Evolutionary conservation across 306 rosid species (phyloP), one percentile per base, ranked within the genome.

Genomic region (Lablab purpureus): DNA sequence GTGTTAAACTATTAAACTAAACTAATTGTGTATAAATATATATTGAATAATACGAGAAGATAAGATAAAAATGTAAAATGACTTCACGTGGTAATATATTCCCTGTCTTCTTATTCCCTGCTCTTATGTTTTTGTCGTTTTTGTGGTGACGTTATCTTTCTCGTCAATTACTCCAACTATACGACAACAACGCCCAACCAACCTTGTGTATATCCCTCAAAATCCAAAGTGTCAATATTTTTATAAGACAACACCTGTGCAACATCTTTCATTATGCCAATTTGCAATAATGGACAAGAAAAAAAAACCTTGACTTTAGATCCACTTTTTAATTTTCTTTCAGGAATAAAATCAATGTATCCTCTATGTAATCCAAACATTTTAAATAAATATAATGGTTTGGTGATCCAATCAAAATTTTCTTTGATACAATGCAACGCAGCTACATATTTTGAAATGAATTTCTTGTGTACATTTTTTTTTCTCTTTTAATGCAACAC

Each of bases 221-320:
- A 55, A 78, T 68, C 50, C 17, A 47, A 41, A 7, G 0, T 67
- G 36, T 4, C 4, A 9, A 13, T 76, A 46, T 62, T 66, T 64
- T 49, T 10, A 10, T 3, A 76, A 49, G 21, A 64, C 14, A 23
- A 12, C 74, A 65, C 4, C 2, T 49, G 40, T 14, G 21, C 15
- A 76, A 41, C 21, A 52, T 25, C 55, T 37, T 54, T 51, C 0
- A 40, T 67, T 54, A 17, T 54, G 47, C 17, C 68, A 77, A 67
- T 11, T 52, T 64, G 50, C 68, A 52, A 52, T 51, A 19, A 22
- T 11, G 5, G 32, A 56, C 6, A 54, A 23, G n/a, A 55, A 5
- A 63, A 54, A 30, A 32, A 32, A 11, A 34, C 14, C 51, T 58
- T 58, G 72, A 81, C 85, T 58, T 58, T 58, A 23, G n/a, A 11